Evolutionary conservation across 2,329 filamentous ascomycete genomes (phyloP), one percentile per base, ranked within the genome.

Genomic region (Talaromyces sp.): DNA sequence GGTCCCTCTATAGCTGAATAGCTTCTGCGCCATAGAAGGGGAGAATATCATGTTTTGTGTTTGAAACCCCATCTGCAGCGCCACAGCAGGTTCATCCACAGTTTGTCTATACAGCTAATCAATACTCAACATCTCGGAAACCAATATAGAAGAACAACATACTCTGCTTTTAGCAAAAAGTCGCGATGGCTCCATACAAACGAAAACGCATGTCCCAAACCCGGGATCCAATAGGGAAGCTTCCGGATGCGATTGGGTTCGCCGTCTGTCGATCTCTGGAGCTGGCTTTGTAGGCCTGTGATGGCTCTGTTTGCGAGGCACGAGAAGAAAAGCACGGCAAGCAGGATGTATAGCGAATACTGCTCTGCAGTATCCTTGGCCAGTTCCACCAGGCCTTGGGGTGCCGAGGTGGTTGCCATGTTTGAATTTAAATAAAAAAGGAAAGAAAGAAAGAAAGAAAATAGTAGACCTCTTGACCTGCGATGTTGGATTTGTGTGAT

Each of bases 151-250:
- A n/a, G n/a, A n/a, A n/a, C n/a, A n/a, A 62, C 64, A 21, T 56
- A 81, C 80, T 75, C 71, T 14, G 80, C 69, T 56, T 71, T 72
- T 43, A 71, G 71, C 62, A 83, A 68, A 64, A 82, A 80, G 11
- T 67, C 66, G 46, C 80, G 72, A 55, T 78, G 77, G 46, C 79
- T 69, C 66, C 79, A 75, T 21, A 78, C 70, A 64, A 85, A 81
- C 21, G 71, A 72, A 46, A 81, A 65, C 7, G 80, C 75, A 73
- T 88, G 83, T 43, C 84, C 82, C 9, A 87, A 38, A 56, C 81
- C 76, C 1, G 85, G 85, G 8, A 87, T 69, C 82, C 83, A 88
- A 70, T 87, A 87, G 29, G 84, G 83, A 24, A 81, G 64, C 59
- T 77, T 70, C 69, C 80, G 80, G 62, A 83, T 77, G 58, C 71